Conservation (phyloP, 345 rosid genomes). For the Draba incana region DNA sequence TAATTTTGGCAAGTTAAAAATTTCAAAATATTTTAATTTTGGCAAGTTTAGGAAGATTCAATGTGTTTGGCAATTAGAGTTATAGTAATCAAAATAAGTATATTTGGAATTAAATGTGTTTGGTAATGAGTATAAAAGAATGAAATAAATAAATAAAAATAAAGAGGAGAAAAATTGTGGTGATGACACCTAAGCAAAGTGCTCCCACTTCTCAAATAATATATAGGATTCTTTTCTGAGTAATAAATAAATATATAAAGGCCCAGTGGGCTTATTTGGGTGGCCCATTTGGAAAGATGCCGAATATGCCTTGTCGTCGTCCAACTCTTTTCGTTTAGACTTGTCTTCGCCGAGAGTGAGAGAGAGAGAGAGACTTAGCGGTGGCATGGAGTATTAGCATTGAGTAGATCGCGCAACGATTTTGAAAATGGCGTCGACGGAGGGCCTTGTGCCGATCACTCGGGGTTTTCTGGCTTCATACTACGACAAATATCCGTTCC, state of each 20-base stretch:
- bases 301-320: constrained; percentile 21
- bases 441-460: constrained; percentile 88
- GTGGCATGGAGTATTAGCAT: constrained; percentile 12
- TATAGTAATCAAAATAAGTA: too few species aligned
- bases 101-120: too few species aligned
- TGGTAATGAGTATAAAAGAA: too few species aligned
- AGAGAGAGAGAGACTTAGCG: constrained; percentile 12
- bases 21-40: too few species aligned
- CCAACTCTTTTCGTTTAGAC: constrained; percentile 6
- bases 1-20: too few species aligned
- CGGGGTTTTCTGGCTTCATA: constrained; percentile 74
- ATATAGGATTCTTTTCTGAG: too few species aligned
- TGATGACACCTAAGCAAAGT: too few species aligned
- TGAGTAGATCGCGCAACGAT: constrained; percentile 29
- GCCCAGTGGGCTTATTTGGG: constrained; percentile 13
- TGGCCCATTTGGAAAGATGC: constrained; percentile 14
- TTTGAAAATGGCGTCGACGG: constrained; percentile 68
- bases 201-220: too few species aligned
- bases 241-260: neutral
- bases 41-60: too few species aligned
- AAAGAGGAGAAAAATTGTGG: too few species aligned
- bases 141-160: too few species aligned
- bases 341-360: constrained; percentile 26
- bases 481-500: constrained; percentile 74
- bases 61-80: too few species aligned